Conservation (phyloP, 192 early-diverging fungal species). For the Entomortierella chlamydospora region DNA sequence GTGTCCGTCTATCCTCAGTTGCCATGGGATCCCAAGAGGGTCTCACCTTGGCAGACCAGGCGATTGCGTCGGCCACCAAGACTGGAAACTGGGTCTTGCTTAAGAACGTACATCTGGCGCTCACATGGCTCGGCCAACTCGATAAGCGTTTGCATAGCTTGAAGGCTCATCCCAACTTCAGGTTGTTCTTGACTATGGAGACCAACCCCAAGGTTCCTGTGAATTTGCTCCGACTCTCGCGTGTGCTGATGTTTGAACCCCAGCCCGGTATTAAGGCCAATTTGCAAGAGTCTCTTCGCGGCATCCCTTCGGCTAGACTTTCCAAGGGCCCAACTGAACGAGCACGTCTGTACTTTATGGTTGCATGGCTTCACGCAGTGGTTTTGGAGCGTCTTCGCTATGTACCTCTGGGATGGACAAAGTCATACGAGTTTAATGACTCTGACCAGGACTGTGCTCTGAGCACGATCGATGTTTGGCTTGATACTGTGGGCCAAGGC, state of each 20-base stretch:
- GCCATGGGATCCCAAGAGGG: slow-evolving; percentile 99
- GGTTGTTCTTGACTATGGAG: slow-evolving; percentile 98
- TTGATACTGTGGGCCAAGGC: slow-evolving; percentile 83
- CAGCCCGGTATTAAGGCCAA: slow-evolving; percentile 96
- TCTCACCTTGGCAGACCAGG: slow-evolving; percentile 87
- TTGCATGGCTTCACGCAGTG: slow-evolving; percentile 97
- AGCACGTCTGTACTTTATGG: slow-evolving; percentile 89
- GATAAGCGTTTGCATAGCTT: slow-evolving; percentile 94
- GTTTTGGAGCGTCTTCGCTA: slow-evolving; percentile 97
- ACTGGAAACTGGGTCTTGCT: slow-evolving; percentile 95
- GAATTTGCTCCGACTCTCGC: slow-evolving; percentile 89
- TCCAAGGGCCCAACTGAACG: slow-evolving; percentile 86
- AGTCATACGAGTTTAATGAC: slow-evolving; percentile 98
- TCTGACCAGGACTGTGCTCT: slow-evolving; percentile 95
- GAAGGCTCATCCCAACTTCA: slow-evolving; percentile 86
- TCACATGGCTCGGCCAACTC: slow-evolving; percentile 92
- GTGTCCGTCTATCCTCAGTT: slow-evolving; percentile 77
- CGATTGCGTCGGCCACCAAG: slow-evolving; percentile 85
- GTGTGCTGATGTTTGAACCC: slow-evolving; percentile 96
- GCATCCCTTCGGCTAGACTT: slow-evolving; percentile 66
- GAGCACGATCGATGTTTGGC: slow-evolving; percentile 91
- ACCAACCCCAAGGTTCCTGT: slow-evolving; percentile 96
- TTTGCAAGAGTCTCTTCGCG: slow-evolving; percentile 82
- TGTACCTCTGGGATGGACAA: slow-evolving; percentile 97
- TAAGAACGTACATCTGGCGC: slow-evolving; percentile 98